Percentiles rank a stretch among this genome's conserved stretches.
Conservation (phyloP, 176 grass and related monocot genomes). For the Triticum urartu region DNA sequence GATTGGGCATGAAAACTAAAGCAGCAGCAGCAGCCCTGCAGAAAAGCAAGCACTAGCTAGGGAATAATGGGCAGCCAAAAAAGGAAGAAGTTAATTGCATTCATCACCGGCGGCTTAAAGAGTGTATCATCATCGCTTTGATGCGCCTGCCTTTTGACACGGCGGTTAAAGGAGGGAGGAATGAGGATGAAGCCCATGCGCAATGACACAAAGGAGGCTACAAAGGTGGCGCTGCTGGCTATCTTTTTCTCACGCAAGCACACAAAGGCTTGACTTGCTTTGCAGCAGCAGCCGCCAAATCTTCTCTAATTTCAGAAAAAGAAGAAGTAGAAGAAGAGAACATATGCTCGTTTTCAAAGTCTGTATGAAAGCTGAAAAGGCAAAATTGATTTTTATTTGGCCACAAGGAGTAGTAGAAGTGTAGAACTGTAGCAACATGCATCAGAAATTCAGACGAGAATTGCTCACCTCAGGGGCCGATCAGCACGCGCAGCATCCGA, state of each 20-base stretch:
- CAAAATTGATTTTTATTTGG: neutral
- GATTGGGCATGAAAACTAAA: conserved; percentile 17
- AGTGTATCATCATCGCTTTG: conserved; percentile 27
- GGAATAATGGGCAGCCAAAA: conserved; percentile 20
- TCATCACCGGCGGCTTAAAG: conserved; percentile 41
- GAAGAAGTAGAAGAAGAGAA: neutral
- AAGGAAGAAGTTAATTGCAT: conserved; percentile 41
- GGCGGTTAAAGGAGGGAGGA: neutral
- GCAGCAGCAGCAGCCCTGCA: conserved; percentile 17
- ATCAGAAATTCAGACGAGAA: neutral
- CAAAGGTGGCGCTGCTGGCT: neutral
- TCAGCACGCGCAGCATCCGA: conserved; percentile 8
- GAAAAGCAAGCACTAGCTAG: conserved; percentile 13
- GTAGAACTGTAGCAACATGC: neutral
- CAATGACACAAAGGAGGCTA: neutral
- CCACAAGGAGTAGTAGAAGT: neutral
- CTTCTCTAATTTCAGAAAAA: neutral
- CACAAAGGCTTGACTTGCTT: conserved; percentile 21
- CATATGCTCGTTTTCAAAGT: neutral
- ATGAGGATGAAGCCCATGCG: neutral
- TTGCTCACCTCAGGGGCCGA: conserved; percentile 41
- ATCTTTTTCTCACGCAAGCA: conserved; percentile 18
- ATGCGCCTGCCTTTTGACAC: conserved; percentile 31
- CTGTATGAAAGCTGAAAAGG: neutral
- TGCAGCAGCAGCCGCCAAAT: neutral